A percentile compares a stretch with the other conserved stretches of the same genome.
These are phyloP conservation scores for Cercospora sesami DNA, from an alignment of 2,329 filamentous ascomycete species.

Conservation along the genomic window DNA sequence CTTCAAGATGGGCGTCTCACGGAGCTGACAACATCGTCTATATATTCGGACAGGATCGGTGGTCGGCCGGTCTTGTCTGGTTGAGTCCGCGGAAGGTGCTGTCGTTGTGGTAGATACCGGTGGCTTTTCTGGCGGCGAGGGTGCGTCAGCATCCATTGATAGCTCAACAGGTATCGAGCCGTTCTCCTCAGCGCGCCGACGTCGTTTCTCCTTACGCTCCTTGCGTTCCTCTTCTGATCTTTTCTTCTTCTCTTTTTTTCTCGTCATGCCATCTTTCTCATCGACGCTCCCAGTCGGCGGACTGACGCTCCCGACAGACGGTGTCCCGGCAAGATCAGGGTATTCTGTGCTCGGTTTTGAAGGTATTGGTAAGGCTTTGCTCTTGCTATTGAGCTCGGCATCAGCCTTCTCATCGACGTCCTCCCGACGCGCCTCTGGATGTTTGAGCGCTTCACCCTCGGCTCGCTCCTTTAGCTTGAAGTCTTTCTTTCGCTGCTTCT, in stretches of 20 bases:
- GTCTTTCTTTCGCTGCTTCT: conserved; percentile 61
- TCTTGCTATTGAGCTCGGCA: conserved; percentile 39
- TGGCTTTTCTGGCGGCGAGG: conserved; percentile 27
- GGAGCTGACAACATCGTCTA: conserved; percentile 86
- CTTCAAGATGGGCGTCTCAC: conserved; percentile 89
- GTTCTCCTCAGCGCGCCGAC: conserved; percentile 81
- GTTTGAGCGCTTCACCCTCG: conserved; percentile 73
- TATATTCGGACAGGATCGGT: conserved; percentile 93
- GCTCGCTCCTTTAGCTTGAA: conserved; percentile 64
- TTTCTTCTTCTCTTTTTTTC: conserved; percentile 96
- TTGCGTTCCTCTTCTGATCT: conserved; percentile 89
- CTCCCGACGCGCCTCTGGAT: conserved; percentile 56
- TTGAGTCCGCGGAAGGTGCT: conserved; percentile 42
- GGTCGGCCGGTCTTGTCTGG: conserved; percentile 69
- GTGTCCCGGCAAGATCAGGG: conserved; percentile 8
- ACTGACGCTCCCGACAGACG: conserved; percentile 20
- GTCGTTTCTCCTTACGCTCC: conserved; percentile 85
- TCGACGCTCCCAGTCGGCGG: conserved; percentile 30
- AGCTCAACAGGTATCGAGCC: conserved; percentile 84
- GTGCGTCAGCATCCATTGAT: conserved; percentile 64
- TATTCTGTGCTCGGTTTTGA: background rate
- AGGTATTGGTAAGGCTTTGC: conserved; percentile 26
- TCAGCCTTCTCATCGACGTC: conserved; percentile 58
- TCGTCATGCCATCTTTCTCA: conserved; percentile 42
- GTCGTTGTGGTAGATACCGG: conserved; percentile 35